phyloP scores from a whole-genome alignment of 2,329 filamentous ascomycete species.

The Penicillium sp. region DNA sequence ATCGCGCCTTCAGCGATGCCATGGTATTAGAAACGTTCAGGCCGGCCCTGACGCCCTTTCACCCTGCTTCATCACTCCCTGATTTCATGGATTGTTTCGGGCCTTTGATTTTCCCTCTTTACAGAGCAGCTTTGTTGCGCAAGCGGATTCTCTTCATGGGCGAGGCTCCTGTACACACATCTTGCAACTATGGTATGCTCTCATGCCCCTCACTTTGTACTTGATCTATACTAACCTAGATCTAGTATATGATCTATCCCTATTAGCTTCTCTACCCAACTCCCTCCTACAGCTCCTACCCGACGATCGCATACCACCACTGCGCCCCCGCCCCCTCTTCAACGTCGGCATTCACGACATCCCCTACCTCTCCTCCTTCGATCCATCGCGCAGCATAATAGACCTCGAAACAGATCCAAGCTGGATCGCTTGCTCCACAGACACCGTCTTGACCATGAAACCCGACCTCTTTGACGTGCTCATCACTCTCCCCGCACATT shows the following conservation, averaged over 20 bases:
- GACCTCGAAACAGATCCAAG: conserved; percentile 51
- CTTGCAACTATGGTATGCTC: conserved; percentile 79
- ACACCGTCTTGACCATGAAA: conserved; percentile 87
- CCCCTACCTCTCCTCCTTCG: conserved; percentile 69
- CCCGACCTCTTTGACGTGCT: conserved; percentile 84
- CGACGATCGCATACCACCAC: conserved; percentile 58
- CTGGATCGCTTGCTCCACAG: conserved; percentile 94
- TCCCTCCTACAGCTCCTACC: conserved; percentile 70
- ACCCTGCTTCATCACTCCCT: conserved; percentile 82
- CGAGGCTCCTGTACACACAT: conserved; percentile 77
- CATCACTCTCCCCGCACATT: conserved; percentile 71
- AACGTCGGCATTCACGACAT: conserved; percentile 93
- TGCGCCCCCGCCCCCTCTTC: conserved; percentile 77
- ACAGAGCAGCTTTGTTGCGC: conserved; percentile 79
- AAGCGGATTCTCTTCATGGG: conserved; percentile 86
- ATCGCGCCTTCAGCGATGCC: conserved; percentile 44
- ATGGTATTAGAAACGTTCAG: conserved; percentile 42
- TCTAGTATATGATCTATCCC: conserved; percentile 87
- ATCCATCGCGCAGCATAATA: conserved; percentile 40
- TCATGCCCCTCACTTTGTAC: background rate
- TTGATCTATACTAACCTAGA: conserved; percentile 21
- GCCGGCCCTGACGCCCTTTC: conserved; percentile 69
- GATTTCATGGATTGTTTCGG: conserved; percentile 79
- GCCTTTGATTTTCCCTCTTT: conserved; percentile 86
- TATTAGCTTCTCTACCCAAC: conserved; percentile 82